phyloP scores from a whole-genome alignment of 257 asterid genomes.

The Misopates orontium region DNA sequence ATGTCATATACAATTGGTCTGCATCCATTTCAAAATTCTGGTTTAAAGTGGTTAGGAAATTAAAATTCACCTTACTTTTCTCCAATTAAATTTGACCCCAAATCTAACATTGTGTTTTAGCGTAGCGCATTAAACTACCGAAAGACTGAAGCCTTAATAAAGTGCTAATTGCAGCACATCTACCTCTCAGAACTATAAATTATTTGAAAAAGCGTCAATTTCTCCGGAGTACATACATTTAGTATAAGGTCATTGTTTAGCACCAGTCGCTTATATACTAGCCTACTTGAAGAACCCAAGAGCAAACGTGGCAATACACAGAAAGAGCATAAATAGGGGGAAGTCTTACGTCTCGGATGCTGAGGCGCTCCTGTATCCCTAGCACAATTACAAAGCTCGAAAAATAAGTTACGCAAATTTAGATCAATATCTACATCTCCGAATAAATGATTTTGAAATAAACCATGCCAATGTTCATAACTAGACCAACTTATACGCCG shows the following conservation, averaged over 20 bases:
- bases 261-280: conserved; percentile 10
- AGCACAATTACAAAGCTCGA: conserved; percentile 28
- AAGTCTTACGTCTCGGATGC: conserved; percentile 83
- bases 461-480: conserved; percentile 14
- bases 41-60: not conserved
- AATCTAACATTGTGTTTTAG: not conserved
- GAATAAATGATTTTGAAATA: conserved; percentile 11
- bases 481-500: not conserved
- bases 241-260: not conserved
- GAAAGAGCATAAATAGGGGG: conserved; percentile 28
- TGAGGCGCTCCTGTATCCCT: conserved; percentile 88
- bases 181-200: not conserved
- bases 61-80: not conserved
- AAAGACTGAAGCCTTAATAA: too few relatives aligned
- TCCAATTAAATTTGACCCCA: not conserved
- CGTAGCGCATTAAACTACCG: not conserved
- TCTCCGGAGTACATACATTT: conserved; percentile 8
- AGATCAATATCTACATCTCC: not conserved
- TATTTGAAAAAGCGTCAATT: not conserved
- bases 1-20: not conserved
- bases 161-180: too few relatives aligned
- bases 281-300: conserved; percentile 6
- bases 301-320: conserved; percentile 9
- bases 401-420: not conserved
- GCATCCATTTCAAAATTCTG: not conserved